phyloP scores from a whole-genome alignment of 768 basidiomycete genomes.

The Tylopilus plumbeoviolaceoides region DNA sequence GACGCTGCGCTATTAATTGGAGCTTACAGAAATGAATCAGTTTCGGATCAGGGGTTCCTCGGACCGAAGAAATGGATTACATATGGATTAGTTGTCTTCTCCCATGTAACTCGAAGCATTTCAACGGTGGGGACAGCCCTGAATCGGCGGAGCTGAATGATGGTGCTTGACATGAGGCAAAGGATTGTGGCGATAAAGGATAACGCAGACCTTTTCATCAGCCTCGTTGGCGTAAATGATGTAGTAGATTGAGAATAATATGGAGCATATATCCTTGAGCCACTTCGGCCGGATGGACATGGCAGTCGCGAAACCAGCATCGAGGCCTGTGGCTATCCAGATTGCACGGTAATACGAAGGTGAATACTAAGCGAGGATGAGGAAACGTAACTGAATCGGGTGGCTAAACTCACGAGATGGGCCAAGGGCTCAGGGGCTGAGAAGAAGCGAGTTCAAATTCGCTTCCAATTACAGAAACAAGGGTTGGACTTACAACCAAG shows the following conservation, averaged over 20 bases:
- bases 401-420: slow-evolving; percentile 56
- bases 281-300: slow-evolving; percentile 90
- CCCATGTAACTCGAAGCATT: slow-evolving; percentile 95
- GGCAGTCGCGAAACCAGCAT: slow-evolving; percentile 95
- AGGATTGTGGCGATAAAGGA: neutral
- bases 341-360: slow-evolving; percentile 94
- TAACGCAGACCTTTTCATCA: slow-evolving; percentile 82
- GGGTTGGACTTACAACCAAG: slow-evolving; percentile 52
- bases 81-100: slow-evolving; percentile 93
- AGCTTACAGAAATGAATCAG: slow-evolving; percentile 43
- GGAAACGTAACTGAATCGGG: neutral
- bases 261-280: slow-evolving; percentile 82
- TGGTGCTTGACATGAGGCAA: neutral
- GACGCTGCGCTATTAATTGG: slow-evolving; percentile 52
- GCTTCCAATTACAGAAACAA: neutral
- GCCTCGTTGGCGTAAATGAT: slow-evolving; percentile 85
- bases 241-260: slow-evolving; percentile 87
- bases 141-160: slow-evolving; percentile 75
- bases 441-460: slow-evolving; percentile 5
- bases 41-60: slow-evolving; percentile 4
- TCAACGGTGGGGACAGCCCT: slow-evolving; percentile 93
- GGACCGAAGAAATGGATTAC: slow-evolving; percentile 39
- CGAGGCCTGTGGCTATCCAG: slow-evolving; percentile 91
- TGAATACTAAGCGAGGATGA: slow-evolving; percentile 58
- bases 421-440: slow-evolving; percentile 92